Base-by-base conservation (phyloP, 176 grass and related monocot species). In the Avena insularis region DNA sequence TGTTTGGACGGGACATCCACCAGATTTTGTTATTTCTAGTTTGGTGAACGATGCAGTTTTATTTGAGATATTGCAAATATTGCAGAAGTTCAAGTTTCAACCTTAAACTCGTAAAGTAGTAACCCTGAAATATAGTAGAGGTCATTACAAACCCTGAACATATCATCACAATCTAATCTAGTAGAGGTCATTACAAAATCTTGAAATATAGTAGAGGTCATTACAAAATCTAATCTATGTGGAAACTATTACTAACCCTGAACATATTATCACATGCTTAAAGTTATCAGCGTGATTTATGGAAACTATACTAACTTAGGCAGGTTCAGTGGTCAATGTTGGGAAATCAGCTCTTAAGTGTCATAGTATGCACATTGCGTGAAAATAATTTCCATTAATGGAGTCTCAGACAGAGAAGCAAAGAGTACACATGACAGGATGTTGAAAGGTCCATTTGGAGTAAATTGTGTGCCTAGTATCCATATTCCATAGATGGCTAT, bases 311-410 rank as follows among this genome's bases (percentile, higher is more conserved):
- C 45, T 51, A 79, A 56, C 15, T 65, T 80, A 63, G 67, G 31
- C 38, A 80, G 15, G 75, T 38, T 38, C 13, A 72, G 63, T 76
- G 21, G 20, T 46, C n/a, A 12, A 77, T 40, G 56, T 68, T 77
- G 10, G 47, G 29, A 79, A 79, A 48, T 21, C 12, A 54, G 1
- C 49, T 47, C 5, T 40, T 40, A 40, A 5, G 11, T 40, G 23
- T 10, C 16, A 65, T 72, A 53, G 4, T 57, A 78, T 66, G 58
- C 29, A 62, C 33, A 87, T 55, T 20, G 57, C 45, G 55, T 53
- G 14, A 66, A 82, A 17, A 59, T 63, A 55, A 74, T 19, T 54
- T 81, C n/a, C 59, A 40, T 54, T 67, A 67, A 67, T 40, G 38
- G 38, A 40, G 38, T 40, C 38, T 40, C 38, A 40, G 38, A 40